A percentile compares a stretch with the other conserved stretches of the same genome.
Evolutionary conservation across 2,329 filamentous ascomycete species (phyloP).

Genomic region (Nothophaeocryptopus gaeumannii): DNA sequence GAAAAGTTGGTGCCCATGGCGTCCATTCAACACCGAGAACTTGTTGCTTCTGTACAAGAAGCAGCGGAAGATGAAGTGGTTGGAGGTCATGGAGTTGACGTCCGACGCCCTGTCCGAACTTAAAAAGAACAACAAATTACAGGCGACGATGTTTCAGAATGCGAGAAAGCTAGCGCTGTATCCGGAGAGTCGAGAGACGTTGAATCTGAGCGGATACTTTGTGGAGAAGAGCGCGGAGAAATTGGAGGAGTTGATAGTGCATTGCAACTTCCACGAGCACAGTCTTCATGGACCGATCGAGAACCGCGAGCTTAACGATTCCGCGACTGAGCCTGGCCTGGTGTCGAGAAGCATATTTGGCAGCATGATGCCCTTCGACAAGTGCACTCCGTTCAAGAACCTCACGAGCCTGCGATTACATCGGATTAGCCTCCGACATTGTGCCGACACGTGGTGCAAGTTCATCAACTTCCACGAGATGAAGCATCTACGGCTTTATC

Average conservation of each 20-base stretch:
- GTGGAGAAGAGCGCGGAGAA: slow-evolving; percentile 40
- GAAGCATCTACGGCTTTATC: slow-evolving; percentile 43
- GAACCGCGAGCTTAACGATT: slow-evolving; percentile 46
- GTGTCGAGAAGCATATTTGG: slow-evolving; percentile 47
- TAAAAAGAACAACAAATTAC: slow-evolving; percentile 40
- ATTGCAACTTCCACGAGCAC: slow-evolving; percentile 45
- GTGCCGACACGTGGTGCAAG: slow-evolving; percentile 49
- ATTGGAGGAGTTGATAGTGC: slow-evolving; percentile 48
- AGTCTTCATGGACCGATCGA: slow-evolving; percentile 25
- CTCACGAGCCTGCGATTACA: slow-evolving; percentile 47
- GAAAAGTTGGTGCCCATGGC: slow-evolving; percentile 49
- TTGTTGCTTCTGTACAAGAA: slow-evolving; percentile 48
- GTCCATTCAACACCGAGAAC: slow-evolving; percentile 48
- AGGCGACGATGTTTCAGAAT: slow-evolving; percentile 42
- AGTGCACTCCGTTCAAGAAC: slow-evolving; percentile 43
- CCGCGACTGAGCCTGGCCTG: slow-evolving; percentile 46
- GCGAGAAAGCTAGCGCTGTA: slow-evolving; percentile 47
- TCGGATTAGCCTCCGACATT: slow-evolving; percentile 46
- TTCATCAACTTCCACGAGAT: slow-evolving; percentile 46
- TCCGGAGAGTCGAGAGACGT: slow-evolving; percentile 45
- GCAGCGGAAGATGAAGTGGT: slow-evolving; percentile 49
- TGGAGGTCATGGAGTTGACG: slow-evolving; percentile 49
- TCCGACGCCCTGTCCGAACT: slow-evolving; percentile 42
- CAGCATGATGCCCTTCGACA: slow-evolving; percentile 48
- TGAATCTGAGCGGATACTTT: slow-evolving; percentile 45